phyloP scores from a whole-genome alignment of 495 filamentous ascomycete genomes.

The Neurospora sp. region DNA sequence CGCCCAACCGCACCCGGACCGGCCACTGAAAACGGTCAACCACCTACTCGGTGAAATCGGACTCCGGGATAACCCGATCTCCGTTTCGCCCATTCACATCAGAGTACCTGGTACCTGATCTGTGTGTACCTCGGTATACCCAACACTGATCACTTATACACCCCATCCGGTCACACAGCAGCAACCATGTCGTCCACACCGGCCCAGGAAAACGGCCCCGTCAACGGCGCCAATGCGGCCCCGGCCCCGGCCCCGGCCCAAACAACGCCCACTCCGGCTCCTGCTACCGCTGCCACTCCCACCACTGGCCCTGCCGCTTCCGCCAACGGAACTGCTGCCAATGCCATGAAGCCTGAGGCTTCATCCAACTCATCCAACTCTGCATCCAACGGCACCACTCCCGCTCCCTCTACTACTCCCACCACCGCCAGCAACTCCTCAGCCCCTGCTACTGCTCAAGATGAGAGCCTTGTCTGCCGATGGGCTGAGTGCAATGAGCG shows the following conservation, averaged over 20 bases:
- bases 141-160: neutral
- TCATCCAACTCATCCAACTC: conserved; percentile 16
- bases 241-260: conserved; percentile 1
- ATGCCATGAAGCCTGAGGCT: conserved; percentile 2
- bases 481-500: conserved; percentile 82
- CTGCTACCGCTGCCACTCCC: neutral
- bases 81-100: neutral
- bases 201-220: conserved; percentile 1
- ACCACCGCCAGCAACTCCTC: conserved; percentile 25
- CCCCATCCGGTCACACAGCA: neutral
- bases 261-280: neutral
- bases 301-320: neutral
- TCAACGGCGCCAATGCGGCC: conserved; percentile 3
- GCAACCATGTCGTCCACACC: conserved; percentile 12
- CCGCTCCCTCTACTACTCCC: conserved; percentile 31
- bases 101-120: neutral
- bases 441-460: conserved; percentile 25
- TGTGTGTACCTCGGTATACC: neutral
- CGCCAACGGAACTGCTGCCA: neutral
- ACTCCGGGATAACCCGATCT: neutral
- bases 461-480: conserved; percentile 68
- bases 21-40: neutral
- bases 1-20: neutral
- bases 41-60: neutral
- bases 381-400: conserved; percentile 34